Evolutionary conservation across 495 filamentous ascomycete genomes (phyloP), one percentile per base, ranked within the genome.

Genomic region (Apodospora peruviana): DNA sequence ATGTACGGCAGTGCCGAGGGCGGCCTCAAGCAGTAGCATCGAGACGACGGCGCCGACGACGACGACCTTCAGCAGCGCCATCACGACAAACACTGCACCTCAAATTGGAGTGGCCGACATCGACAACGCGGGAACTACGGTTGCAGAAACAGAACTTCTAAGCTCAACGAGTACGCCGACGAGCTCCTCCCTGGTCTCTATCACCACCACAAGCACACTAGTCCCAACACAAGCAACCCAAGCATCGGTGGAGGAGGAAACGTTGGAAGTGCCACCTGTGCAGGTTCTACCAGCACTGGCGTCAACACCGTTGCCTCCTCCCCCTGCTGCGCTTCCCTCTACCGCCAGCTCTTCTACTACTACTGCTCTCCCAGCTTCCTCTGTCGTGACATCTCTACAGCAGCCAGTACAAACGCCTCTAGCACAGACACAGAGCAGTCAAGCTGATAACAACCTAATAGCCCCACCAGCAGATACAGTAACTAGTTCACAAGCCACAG

Each of bases 1-100:
- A 57, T 78, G 76, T 57, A 76, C 75, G 52, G 69, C 68, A 25
- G 54, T 73, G 43, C 74, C 75, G 32, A 71, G 64, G 45, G 49
- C 57, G 36, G 34, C 40, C 48, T 25, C 62, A 32, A 40, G 19
- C 45, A 52, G 55, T 43, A 25, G 47, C 34, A 43, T 10, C 2
- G 51, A 25, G 36, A 37, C 53, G 2, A n/a, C 57, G 27, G 38
- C 57, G 25, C 45, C 57, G 3, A 50, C 47, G 20, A 51, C 50
- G 5, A 46, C 61, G 17, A 54, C 42, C 45, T 20, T 46, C 36
- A 22, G 23, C 36, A 17, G 27, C 1, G 32, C 32, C 16, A 10
- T 16, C 8, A 14, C 38, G 16, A 27, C 50, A 16, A 51, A 9
- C 12, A 40, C 49, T 9, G 46, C 45, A 4, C 48, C 53, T 18